Evolutionary conservation across 164 flowering plant species (phyloP).

Genomic region (Kalanchoe fedtschenkoi): DNA sequence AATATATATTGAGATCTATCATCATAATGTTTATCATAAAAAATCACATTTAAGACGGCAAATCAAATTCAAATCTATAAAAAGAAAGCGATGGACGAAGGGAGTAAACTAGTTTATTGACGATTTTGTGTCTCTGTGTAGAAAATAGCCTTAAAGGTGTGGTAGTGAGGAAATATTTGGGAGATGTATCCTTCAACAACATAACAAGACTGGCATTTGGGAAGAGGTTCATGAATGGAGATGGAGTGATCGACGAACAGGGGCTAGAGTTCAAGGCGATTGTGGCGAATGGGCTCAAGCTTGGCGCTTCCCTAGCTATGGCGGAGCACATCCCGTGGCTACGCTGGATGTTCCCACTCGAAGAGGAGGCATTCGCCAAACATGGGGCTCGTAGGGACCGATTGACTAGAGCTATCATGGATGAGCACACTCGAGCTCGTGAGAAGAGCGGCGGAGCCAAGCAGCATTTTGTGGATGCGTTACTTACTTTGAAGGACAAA

Average conservation of each 20-base stretch:
- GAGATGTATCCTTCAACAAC: slow-evolving; percentile 38
- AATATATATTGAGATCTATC: too few relatives aligned
- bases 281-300: slow-evolving; percentile 27
- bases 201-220: slow-evolving; percentile 38
- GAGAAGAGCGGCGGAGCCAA: slow-evolving; percentile 21
- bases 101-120: too few relatives aligned
- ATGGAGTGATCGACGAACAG: slow-evolving; percentile 31
- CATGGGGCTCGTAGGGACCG: slow-evolving; percentile 30
- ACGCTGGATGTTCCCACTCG: slow-evolving; percentile 35
- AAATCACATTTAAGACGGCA: too few relatives aligned
- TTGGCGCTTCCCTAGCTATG: slow-evolving; percentile 27
- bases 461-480: slow-evolving; percentile 36
- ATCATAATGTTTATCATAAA: too few relatives aligned
- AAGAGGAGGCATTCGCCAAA: slow-evolving; percentile 29
- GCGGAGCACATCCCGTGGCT: slow-evolving; percentile 43
- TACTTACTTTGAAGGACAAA: slow-evolving; percentile 30
- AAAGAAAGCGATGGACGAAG: too few relatives aligned
- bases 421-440: slow-evolving; percentile 35
- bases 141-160: slow-evolving; percentile 19
- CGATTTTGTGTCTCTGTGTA: slow-evolving; percentile 12
- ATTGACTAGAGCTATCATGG: slow-evolving; percentile 36
- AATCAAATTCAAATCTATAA: too few relatives aligned
- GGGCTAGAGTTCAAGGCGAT: slow-evolving; percentile 35
- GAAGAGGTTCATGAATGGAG: slow-evolving; percentile 30
- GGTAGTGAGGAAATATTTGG: slow-evolving; percentile 28